Evolutionary conservation across 495 filamentous ascomycete genomes (phyloP).

Genomic region (Pyronema omphalodes): DNA sequence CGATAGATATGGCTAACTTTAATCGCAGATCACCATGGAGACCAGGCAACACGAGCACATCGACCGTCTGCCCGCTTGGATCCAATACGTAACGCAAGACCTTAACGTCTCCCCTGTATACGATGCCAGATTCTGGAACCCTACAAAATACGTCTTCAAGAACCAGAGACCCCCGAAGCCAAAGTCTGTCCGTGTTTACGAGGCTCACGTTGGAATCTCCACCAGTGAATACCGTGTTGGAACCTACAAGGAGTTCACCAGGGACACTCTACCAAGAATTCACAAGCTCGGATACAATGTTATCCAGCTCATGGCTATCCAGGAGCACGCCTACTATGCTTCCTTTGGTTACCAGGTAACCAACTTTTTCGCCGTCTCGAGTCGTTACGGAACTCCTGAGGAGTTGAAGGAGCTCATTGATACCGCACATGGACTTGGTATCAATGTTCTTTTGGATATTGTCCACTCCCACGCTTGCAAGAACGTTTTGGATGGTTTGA

Average conservation of each 20-base stretch:
- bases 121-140: constrained; percentile 95
- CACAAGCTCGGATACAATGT: constrained; percentile 85
- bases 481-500: constrained; percentile 85
- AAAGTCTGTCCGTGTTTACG: constrained; percentile 72
- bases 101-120: constrained; percentile 73
- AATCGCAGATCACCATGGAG: constrained; percentile 58
- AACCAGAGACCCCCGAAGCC: constrained; percentile 70
- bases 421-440: constrained; percentile 76
- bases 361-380: constrained; percentile 95
- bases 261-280: constrained; percentile 78
- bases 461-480: constrained; percentile 97
- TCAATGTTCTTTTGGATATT: constrained; percentile 85
- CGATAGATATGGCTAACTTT: background rate
- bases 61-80: constrained; percentile 87
- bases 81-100: constrained; percentile 90
- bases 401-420: constrained; percentile 94
- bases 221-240: constrained; percentile 74
- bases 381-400: constrained; percentile 82
- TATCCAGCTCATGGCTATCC: constrained; percentile 96
- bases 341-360: constrained; percentile 98
- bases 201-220: constrained; percentile 94
- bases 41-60: constrained; percentile 59
- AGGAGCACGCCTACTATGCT: constrained; percentile 98
- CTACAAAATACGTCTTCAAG: constrained; percentile 63
- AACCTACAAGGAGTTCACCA: constrained; percentile 94